Base-by-base conservation (phyloP, 441 rosid species). In the Jatropha multifida region DNA sequence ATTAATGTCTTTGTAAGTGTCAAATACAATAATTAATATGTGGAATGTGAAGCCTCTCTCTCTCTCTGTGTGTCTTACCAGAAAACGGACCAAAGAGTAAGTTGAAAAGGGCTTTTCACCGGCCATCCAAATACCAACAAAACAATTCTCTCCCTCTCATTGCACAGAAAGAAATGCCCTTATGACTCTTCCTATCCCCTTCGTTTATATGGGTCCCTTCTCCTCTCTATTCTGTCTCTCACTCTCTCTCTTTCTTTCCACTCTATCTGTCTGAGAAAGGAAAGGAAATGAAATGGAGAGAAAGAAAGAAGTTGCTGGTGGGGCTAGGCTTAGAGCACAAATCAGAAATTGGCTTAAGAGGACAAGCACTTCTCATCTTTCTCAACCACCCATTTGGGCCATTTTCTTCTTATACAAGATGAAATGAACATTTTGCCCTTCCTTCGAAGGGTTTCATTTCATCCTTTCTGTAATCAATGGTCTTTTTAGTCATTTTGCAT, bases 91-190 rank as follows among this genome's bases (percentile, higher is more conserved):
- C 90, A 80, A 77, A 75, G 76, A 79, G 82, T 80, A 85, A 78
- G 88, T 84, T 80, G 92, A 88, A 88, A 88, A 67, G 84, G 77
- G 80, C 84, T 74, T 80, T 83, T 79, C 88, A 86, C 85, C 88
- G 85, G 86, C 88, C 88, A 74, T 75, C 69, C 64, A 68, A 48
- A 72, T 59, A 69, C 79, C 77, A 72, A 75, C 80, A 32, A 80
- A 66, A 20, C 65, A 37, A n/a, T 32, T 58, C 37, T 56, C 61
- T 59, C 17, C 48, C 71, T 51, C 80, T 74, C 71, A 73, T 41
- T 74, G 78, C 82, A 81, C 75, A 51, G 51, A 77, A 76, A 58
- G 59, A 51, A n/a, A 73, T 77, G 72, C 72, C 51, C 23, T 58
- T 55, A 17, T 59, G 67, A 60, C 72, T 74, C 82, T 74, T 70